phyloP scores from a whole-genome alignment of 139 green algal genomes.

The Chlamydomonas incerta region DNA sequence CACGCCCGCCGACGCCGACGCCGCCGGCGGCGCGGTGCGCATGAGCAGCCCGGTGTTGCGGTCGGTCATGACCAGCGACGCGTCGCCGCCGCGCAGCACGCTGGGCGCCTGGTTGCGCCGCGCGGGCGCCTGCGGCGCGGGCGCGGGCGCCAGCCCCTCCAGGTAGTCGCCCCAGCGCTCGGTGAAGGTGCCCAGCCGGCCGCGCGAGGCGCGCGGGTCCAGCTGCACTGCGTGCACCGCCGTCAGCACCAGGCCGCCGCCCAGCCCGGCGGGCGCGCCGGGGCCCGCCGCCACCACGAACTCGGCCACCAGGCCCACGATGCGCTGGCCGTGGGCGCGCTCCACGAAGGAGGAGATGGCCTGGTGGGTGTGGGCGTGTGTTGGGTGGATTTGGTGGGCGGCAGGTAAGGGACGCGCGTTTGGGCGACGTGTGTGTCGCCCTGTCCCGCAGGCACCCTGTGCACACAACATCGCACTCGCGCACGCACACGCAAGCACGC shows the following conservation, averaged over 20 bases:
- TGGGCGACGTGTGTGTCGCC: too few species aligned
- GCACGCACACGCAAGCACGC: too few species aligned
- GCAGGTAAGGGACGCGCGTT: too few species aligned
- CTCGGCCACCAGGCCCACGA: conserved; percentile 54
- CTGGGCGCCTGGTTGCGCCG: conserved; percentile 36
- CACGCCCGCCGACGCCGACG: background rate
- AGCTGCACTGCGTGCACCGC: conserved; percentile 56
- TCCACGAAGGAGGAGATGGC: conserved; percentile 47
- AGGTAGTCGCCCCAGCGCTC: conserved; percentile 59
- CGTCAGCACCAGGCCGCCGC: conserved; percentile 27
- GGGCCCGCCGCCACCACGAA: conserved; percentile 24
- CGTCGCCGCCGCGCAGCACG: conserved; percentile 27
- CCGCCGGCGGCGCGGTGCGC: background rate
- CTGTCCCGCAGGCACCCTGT: too few species aligned
- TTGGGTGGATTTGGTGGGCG: background rate
- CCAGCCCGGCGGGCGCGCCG: background rate
- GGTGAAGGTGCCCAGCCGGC: conserved; percentile 60
- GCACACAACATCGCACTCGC: too few species aligned
- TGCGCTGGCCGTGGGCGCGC: conserved; percentile 50
- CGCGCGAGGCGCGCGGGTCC: conserved; percentile 39
- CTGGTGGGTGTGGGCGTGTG: background rate
- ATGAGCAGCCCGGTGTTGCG: conserved; percentile 17
- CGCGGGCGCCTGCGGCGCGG: conserved; percentile 36
- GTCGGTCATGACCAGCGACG: conserved; percentile 32
- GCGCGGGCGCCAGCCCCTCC: conserved; percentile 47